Evolutionary conservation across 257 asterid species (phyloP).

Genomic region (Mentha longifolia): DNA sequence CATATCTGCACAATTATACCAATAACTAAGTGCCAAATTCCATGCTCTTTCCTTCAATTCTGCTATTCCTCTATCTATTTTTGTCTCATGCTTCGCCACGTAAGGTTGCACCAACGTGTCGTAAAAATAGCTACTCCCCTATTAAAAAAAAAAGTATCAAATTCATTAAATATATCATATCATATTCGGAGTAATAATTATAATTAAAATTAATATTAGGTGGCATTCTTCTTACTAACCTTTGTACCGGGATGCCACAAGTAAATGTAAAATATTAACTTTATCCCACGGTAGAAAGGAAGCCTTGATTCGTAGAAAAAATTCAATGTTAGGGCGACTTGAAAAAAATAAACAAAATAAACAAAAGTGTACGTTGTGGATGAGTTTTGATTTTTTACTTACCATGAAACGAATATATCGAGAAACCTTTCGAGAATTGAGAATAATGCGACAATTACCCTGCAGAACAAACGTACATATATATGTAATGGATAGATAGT

Average conservation of each 20-base stretch:
- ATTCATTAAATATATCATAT: neutral
- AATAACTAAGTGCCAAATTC: constrained; percentile 59
- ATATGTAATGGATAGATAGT: too few relatives aligned
- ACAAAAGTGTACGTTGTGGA: neutral
- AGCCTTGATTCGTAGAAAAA: constrained; percentile 55
- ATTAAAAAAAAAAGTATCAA: neutral
- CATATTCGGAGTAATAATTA: too few relatives aligned
- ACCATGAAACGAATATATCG: constrained; percentile 75
- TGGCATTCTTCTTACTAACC: constrained; percentile 35
- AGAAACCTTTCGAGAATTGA: constrained; percentile 61
- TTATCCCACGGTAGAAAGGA: constrained; percentile 82
- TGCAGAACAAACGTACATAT: constrained; percentile 24
- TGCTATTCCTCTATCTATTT: constrained; percentile 55
- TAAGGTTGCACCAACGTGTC: constrained; percentile 65
- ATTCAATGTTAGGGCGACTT: neutral
- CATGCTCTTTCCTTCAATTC: constrained; percentile 67
- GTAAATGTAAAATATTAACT: constrained; percentile 79
- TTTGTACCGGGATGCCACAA: constrained; percentile 88
- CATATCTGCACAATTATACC: constrained; percentile 63
- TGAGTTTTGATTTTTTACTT: constrained; percentile 2
- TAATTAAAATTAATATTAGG: too few relatives aligned
- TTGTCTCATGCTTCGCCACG: constrained; percentile 58
- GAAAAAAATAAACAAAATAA: neutral
- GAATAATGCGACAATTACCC: constrained; percentile 73
- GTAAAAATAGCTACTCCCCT: constrained; percentile 74